Base-by-base conservation (phyloP, 1,284 basidiomycete species). In the Puccinia novopanici region DNA sequence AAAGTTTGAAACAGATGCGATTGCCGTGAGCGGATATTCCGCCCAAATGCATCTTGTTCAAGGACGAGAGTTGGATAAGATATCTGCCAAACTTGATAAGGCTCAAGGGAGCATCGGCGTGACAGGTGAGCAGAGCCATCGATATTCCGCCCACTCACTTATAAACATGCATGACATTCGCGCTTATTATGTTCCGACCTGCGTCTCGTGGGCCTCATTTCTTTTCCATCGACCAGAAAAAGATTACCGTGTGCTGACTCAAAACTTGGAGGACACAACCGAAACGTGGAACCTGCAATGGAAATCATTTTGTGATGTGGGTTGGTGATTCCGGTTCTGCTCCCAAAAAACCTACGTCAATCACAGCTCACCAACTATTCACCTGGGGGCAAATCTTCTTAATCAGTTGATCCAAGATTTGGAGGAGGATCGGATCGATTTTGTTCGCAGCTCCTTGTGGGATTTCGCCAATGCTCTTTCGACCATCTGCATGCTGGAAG, bases 381-480 rank as follows among this genome's bases (percentile, higher is more conserved):
- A 10, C 22, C 19, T 6, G 27, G 4, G 6, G 30, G 40, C 34
- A 15, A 42, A 30, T 34, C 34, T 34, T 34, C 34, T 2, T 34
- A 34, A 34, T 34, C 34, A 89, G 87, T 90, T 90, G 79, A 95
- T 93, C 83, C 97, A 99, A 87, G 96, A 99, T 87, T 86, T 97
- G 67, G 97, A 99, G 85, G 95, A 98, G 84, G 92, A 96, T 82
- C 89, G 96, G 19, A 87, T 97, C 85, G 93, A 95, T 82, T 93
- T 97, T 84, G 91, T 93, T 87, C 98, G 97, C 87, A 93, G 95
- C 85, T 93, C 94, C 83, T 89, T 97, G 85, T 99, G 96, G 96
- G 90, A 91, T 42, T 98, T 94, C 85, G 95, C 96, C 2, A 99
- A 99, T 86, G 91, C 92, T 0, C 91, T 98, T 30, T 97, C 95